Evolutionary conservation across 169 alveolate genomes (phyloP), one percentile per base, ranked within the genome.

Genomic region (Plasmodium vinckei): DNA sequence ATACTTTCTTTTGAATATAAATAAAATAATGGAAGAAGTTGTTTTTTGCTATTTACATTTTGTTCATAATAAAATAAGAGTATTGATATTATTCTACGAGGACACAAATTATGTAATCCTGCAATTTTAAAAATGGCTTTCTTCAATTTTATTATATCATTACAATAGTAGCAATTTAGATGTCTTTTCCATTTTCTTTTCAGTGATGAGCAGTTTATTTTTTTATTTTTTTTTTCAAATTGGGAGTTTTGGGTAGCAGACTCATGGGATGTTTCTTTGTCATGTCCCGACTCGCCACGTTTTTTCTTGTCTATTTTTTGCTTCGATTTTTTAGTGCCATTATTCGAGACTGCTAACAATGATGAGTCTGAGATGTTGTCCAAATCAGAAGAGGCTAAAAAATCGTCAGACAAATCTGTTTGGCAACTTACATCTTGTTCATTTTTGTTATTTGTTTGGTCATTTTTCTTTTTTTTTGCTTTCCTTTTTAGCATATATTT

Each of bases 91-190:
- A 77, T 44, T 44, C 88, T 77, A 5, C 88, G 46, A 1, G 88
- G 88, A 33, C 88, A 77, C 15, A 77, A 77, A 33, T 77, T 77
- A 42, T 77, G 88, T 27, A 77, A 69, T 4, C 88, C 88, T 9
- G 88, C 60, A 12, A 77, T 64, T 7, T 15, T 47, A 25, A 77
- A 77, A 13, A 77, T 77, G 9, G 49, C 10, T n/a, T 64, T 77
- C 9, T 77, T 77, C 44, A 77, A 44, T n/a, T 64, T 77, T 17
- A 77, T 47, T 23, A 77, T 27, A 42, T 77, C 88, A 15, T 56
- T 77, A n/a, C 88, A 77, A 23, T 77, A 77, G 47, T 64, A 77
- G 39, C 88, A 77, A 9, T 51, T 61, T 23, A 77, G 49, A 57
- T 77, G 88, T 17, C 51, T 54, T 9, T 64, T 27, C 88, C 88